Base-by-base conservation (phyloP, 2,329 filamentous ascomycete genomes). In the Fusarium succisae region DNA sequence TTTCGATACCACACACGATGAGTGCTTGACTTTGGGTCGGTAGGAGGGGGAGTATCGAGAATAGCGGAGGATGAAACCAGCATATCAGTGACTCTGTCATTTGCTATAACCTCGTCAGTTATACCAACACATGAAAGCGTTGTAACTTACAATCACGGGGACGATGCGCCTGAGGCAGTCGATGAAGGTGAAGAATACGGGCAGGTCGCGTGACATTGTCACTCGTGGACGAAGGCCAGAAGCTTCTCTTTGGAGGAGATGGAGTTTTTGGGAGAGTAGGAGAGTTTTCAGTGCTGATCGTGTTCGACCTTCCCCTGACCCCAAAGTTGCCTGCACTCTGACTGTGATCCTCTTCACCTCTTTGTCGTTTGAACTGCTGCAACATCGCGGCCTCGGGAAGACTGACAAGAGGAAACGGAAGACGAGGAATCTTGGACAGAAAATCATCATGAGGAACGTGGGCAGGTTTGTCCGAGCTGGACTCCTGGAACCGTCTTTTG, bases 281-380 rank as follows among this genome's bases (percentile, higher is more conserved):
- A 2, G 81, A 80, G 22, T 79, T 78, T 4, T 76, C 50, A 11
- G 81, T 81, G 62, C 81, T 82, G 47, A 78, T 60, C 3, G 82
- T 82, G 12, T 73, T 78, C 8, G 80, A 80, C 47, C 79, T 77
- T 14, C 69, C 74, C n/a, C 39, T 55, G 26, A 39, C 47, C 3
- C 41, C 77, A 64, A 83, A 83, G 0, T 76, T 78, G 3, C 70
- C 66, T 6, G 72, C 77, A 8, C 73, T 65, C 39, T 82, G 79
- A 2, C 80, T 83, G 53, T 83, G 81, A 41, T 84, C 82, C 60
- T 83, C 82, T 53, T 83, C 80, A 12, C 82, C 82, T 20, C 80
- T 67, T 24, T 80, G 77, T 45, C 80, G 69, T 26, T 82, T 80
- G 30, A 79, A 74, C 13, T 77, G 77, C 51, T 83, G 82, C 24